Percentiles rank a stretch among this genome's conserved stretches.
Evolutionary conservation across 2,329 filamentous ascomycete genomes (phyloP).

Genomic region (Fusarium verrucosum): DNA sequence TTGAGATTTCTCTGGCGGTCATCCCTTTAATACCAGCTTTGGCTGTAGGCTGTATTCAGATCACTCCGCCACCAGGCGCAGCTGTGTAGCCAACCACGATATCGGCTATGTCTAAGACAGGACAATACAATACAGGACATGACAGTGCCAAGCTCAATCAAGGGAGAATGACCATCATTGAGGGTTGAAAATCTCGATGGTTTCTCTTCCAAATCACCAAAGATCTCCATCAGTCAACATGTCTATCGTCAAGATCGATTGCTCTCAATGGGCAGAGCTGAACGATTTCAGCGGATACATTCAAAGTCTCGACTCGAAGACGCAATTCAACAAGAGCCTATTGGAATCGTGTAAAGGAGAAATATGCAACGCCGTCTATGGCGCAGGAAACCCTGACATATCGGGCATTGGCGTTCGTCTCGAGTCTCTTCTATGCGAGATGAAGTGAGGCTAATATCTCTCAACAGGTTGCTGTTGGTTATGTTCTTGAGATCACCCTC

Average conservation of each 20-base stretch:
- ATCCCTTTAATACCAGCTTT: background rate
- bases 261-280: conserved; percentile 1
- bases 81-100: background rate
- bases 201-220: background rate
- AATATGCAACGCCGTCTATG: conserved; percentile 33
- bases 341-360: conserved; percentile 13
- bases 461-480: conserved; percentile 18
- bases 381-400: conserved; percentile 37
- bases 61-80: background rate
- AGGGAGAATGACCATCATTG: background rate
- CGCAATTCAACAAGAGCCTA: background rate
- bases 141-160: background rate
- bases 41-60: background rate
- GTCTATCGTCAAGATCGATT: background rate
- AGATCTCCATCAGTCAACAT: background rate
- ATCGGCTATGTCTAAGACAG: background rate
- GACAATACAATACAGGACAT: too few species aligned
- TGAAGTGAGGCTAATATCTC: background rate
- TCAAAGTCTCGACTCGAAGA: background rate
- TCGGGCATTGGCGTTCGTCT: conserved; percentile 37
- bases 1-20: too few species aligned
- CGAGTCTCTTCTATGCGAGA: too few species aligned
- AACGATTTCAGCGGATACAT: conserved; percentile 22
- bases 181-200: background rate
- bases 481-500: conserved; percentile 18